A percentile compares a stretch with the other conserved stretches of the same genome.
phyloP scores from a whole-genome alignment of 208 protist species.

The Jaenimonas drosophilae region DNA sequence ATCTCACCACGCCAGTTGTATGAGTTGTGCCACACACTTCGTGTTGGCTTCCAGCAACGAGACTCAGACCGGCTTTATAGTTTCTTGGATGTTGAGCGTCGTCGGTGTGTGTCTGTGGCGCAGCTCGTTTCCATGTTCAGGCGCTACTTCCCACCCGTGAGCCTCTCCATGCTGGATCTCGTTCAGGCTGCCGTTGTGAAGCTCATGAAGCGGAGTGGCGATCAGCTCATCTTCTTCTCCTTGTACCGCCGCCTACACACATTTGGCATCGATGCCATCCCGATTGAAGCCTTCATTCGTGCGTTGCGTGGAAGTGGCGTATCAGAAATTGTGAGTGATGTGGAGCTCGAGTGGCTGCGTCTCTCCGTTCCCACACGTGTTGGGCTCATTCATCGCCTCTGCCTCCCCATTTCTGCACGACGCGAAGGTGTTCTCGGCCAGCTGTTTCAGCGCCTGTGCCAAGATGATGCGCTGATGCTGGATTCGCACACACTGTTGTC shows the following conservation, averaged over 20 bases:
- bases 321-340: constrained; percentile 27
- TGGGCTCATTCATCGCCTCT: constrained; percentile 37
- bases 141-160: constrained; percentile 50
- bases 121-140: constrained; percentile 30
- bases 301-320: constrained; percentile 32
- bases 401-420: constrained; percentile 28
- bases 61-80: constrained; percentile 46
- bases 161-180: constrained; percentile 27
- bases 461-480: constrained; percentile 4
- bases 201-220: constrained; percentile 18
- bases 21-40: constrained; percentile 27
- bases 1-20: constrained; percentile 44
- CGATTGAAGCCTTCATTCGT: constrained; percentile 34
- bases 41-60: constrained; percentile 21
- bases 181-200: constrained; percentile 18
- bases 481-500: constrained; percentile 11
- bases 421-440: constrained; percentile 55
- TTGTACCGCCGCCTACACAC: constrained; percentile 30
- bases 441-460: constrained; percentile 39
- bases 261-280: constrained; percentile 26
- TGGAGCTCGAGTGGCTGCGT: constrained; percentile 71
- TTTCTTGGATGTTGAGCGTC: constrained; percentile 30
- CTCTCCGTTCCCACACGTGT: constrained; percentile 41
- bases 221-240: constrained; percentile 29
- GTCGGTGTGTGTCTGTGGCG: constrained; percentile 18